Percentiles rank a stretch among this genome's conserved stretches.
Conservation (phyloP, 495 filamentous ascomycete genomes). For the Haplographium delicatum region DNA sequence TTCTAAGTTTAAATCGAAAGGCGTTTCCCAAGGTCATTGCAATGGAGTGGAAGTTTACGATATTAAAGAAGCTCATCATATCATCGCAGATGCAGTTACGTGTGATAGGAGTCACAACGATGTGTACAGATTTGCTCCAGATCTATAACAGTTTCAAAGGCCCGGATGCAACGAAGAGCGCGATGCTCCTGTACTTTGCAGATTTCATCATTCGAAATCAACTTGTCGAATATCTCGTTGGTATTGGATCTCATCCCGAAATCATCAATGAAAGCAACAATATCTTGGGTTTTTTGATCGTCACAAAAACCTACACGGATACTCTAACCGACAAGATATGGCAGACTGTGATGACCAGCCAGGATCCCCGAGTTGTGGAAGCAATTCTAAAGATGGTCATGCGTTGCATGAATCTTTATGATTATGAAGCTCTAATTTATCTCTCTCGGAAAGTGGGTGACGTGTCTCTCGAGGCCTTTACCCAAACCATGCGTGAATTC, state of each 20-base stretch:
- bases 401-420: slow-evolving; percentile 57
- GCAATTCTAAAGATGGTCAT: slow-evolving; percentile 74
- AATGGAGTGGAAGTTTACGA: slow-evolving; percentile 63
- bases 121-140: slow-evolving; percentile 66
- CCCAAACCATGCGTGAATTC: slow-evolving; percentile 49
- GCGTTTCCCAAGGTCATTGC: slow-evolving; percentile 43
- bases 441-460: slow-evolving; percentile 68
- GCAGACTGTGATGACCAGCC: slow-evolving; percentile 75
- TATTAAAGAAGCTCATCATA: slow-evolving; percentile 64
- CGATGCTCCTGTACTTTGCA: slow-evolving; percentile 59
- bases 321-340: slow-evolving; percentile 76
- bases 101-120: slow-evolving; percentile 61
- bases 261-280: slow-evolving; percentile 77
- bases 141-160: slow-evolving; percentile 50
- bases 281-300: slow-evolving; percentile 82
- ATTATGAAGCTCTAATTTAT: slow-evolving; percentile 53
- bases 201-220: slow-evolving; percentile 57
- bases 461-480: slow-evolving; percentile 56
- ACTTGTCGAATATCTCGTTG: slow-evolving; percentile 80
- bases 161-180: slow-evolving; percentile 34
- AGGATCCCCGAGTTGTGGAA: slow-evolving; percentile 76
- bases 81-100: slow-evolving; percentile 88
- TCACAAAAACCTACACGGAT: slow-evolving; percentile 68
- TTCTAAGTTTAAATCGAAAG: slow-evolving; percentile 12
- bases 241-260: slow-evolving; percentile 86